phyloP scores from a whole-genome alignment of 1,139 yeast genomes.

The Blastobotrys capitulatus region DNA sequence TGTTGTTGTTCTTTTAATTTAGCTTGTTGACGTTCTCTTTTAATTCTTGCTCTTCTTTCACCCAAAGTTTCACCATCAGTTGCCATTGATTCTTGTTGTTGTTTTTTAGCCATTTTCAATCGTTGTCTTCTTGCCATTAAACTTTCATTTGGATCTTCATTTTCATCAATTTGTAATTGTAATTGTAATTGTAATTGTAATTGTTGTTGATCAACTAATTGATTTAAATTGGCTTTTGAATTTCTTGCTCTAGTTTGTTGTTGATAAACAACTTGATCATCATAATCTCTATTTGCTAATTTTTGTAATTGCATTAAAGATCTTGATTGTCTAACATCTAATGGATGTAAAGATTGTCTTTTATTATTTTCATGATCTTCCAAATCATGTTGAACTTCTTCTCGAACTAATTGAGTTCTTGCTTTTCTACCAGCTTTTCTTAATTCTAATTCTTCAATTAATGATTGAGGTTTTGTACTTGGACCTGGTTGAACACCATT shows the following conservation, averaged over 20 bases:
- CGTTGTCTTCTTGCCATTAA: slow-evolving; percentile 21
- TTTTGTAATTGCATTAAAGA: slow-evolving; percentile 32
- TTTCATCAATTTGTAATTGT: neutral
- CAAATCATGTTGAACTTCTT: slow-evolving; percentile 22
- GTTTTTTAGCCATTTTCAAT: slow-evolving; percentile 19
- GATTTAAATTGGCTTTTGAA: slow-evolving; percentile 1
- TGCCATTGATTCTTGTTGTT: slow-evolving; percentile 9
- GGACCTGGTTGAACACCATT: slow-evolving; percentile 16
- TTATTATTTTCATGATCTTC: slow-evolving; percentile 14
- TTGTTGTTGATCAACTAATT: no score
- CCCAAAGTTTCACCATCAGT: slow-evolving; percentile 30
- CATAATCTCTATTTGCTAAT: slow-evolving; percentile 31
- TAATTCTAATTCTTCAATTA: slow-evolving; percentile 36
- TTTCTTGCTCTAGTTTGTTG: slow-evolving; percentile 6
- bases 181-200: neutral
- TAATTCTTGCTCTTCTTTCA: slow-evolving; percentile 31
- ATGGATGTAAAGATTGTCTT: slow-evolving; percentile 26
- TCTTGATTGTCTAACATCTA: slow-evolving; percentile 26
- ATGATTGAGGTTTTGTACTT: slow-evolving; percentile 27
- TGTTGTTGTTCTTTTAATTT: no score
- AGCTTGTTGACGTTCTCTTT: slow-evolving; percentile 13
- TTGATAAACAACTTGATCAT: slow-evolving; percentile 22
- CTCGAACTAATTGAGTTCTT: slow-evolving; percentile 15
- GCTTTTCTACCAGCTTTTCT: slow-evolving; percentile 33
- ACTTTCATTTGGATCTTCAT: slow-evolving; percentile 9